These are phyloP conservation scores for Helicosporidium sp. DNA, from an alignment of 139 green algal species.

Conservation along the genomic window DNA sequence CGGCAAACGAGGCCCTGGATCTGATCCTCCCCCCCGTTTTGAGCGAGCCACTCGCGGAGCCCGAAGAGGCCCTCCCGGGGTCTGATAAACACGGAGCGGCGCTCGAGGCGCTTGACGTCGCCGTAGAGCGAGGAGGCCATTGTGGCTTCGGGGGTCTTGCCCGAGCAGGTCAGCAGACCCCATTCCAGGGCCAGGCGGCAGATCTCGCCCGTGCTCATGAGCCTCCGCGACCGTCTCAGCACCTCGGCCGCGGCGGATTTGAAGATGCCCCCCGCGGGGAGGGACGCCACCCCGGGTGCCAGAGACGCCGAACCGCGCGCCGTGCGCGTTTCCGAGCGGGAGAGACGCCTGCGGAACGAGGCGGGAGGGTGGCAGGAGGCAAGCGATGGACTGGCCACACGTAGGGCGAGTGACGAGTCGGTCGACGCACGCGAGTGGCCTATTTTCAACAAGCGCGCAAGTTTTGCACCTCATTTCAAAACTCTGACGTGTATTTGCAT, in stretches of 20 bases:
- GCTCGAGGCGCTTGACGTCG: slow-evolving; percentile 51
- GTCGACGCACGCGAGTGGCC: no score
- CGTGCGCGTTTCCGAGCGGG: no score
- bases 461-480: no score
- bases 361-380: no score
- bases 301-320: no score
- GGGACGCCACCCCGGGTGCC: background rate
- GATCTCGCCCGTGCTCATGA: slow-evolving; percentile 54
- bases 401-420: no score
- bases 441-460: no score
- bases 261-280: slow-evolving; percentile 37
- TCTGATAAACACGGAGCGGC: slow-evolving; percentile 37
- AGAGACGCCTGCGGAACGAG: no score
- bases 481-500: no score
- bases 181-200: slow-evolving; percentile 28
- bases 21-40: no score
- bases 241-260: slow-evolving; percentile 52
- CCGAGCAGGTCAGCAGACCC: slow-evolving; percentile 35
- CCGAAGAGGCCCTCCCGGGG: slow-evolving; percentile 59
- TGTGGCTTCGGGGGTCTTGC: slow-evolving; percentile 61
- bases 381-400: no score
- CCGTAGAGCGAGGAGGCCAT: slow-evolving; percentile 65
- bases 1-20: no score
- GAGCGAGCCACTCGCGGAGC: slow-evolving; percentile 47
- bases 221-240: slow-evolving; percentile 30